Evolutionary conservation across 2,329 filamentous ascomycete genomes (phyloP).

Genomic region (Ophiocordyceps robertsii): DNA sequence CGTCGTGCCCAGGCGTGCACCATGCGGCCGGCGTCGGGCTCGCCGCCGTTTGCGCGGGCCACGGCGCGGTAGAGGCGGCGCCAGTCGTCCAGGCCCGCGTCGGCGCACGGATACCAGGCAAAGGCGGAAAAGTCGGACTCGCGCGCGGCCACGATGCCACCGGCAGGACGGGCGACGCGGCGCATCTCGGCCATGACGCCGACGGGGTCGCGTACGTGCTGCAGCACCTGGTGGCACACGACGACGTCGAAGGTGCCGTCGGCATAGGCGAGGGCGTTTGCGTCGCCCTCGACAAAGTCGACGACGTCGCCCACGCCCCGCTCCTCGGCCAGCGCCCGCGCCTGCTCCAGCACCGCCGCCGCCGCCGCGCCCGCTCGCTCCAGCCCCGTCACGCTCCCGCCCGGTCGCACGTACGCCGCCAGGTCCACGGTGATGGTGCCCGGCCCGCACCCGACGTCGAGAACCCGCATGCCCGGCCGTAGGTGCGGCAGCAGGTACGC

Average conservation of each 20-base stretch:
- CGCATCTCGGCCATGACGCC: slow-evolving; percentile 23
- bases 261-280: slow-evolving; percentile 17
- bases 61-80: slow-evolving; percentile 6
- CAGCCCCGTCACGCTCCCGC: slow-evolving; percentile 23
- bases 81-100: slow-evolving; percentile 8
- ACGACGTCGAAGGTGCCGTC: slow-evolving; percentile 27
- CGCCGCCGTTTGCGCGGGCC: slow-evolving; percentile 6
- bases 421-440: slow-evolving; percentile 32
- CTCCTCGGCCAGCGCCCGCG: slow-evolving; percentile 13
- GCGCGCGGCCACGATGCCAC: slow-evolving; percentile 23
- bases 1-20: slow-evolving; percentile 9
- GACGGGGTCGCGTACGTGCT: slow-evolving; percentile 22
- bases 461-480: slow-evolving; percentile 21
- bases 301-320: slow-evolving; percentile 16
- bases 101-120: slow-evolving; percentile 10
- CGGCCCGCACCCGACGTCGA: slow-evolving; percentile 35
- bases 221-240: slow-evolving; percentile 23
- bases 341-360: slow-evolving; percentile 16
- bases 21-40: slow-evolving; percentile 10
- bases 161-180: slow-evolving; percentile 21
- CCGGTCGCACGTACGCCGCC: slow-evolving; percentile 15
- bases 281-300: slow-evolving; percentile 17
- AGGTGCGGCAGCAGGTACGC: slow-evolving; percentile 27
- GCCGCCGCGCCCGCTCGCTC: slow-evolving; percentile 22
- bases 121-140: slow-evolving; percentile 9